Evolutionary conservation across 1,284 basidiomycete genomes (phyloP).

Genomic region (Serendipita sp.): DNA sequence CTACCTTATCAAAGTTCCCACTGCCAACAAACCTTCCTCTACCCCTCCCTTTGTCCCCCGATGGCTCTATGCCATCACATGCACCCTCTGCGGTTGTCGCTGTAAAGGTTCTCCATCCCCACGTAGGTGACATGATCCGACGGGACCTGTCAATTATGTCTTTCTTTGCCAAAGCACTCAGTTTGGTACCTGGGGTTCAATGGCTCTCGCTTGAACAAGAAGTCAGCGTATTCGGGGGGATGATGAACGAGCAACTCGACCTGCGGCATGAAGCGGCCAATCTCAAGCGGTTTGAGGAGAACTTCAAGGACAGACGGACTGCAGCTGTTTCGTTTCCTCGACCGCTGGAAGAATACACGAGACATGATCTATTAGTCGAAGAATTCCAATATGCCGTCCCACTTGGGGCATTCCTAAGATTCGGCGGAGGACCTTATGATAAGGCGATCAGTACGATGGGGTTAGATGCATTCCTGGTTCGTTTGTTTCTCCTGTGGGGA

Average conservation of each 20-base stretch:
- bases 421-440: slow-evolving; percentile 87
- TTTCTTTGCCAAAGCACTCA: slow-evolving; percentile 75
- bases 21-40: slow-evolving; percentile 38
- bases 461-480: slow-evolving; percentile 84
- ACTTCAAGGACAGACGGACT: slow-evolving; percentile 62
- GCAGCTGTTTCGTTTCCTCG: slow-evolving; percentile 82
- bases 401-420: slow-evolving; percentile 73
- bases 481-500: slow-evolving; percentile 19
- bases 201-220: slow-evolving; percentile 97
- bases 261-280: slow-evolving; percentile 85
- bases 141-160: slow-evolving; percentile 90
- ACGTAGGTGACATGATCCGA: slow-evolving; percentile 65
- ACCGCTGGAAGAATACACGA: slow-evolving; percentile 69
- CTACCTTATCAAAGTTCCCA: slow-evolving; percentile 50
- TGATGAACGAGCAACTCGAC: slow-evolving; percentile 96
- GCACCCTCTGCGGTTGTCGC: slow-evolving; percentile 74
- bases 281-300: slow-evolving; percentile 70
- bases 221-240: slow-evolving; percentile 84
- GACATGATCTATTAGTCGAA: slow-evolving; percentile 73
- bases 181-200: slow-evolving; percentile 80
- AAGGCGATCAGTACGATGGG: slow-evolving; percentile 84
- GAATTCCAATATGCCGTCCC: slow-evolving; percentile 90
- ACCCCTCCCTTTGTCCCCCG: slow-evolving; percentile 36
- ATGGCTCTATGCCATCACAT: neutral
- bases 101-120: slow-evolving; percentile 90